Percentiles rank a stretch among this genome's conserved stretches.
Evolutionary conservation across 768 basidiomycete species (phyloP).

Genomic region (Rhodotorula diobovata): DNA sequence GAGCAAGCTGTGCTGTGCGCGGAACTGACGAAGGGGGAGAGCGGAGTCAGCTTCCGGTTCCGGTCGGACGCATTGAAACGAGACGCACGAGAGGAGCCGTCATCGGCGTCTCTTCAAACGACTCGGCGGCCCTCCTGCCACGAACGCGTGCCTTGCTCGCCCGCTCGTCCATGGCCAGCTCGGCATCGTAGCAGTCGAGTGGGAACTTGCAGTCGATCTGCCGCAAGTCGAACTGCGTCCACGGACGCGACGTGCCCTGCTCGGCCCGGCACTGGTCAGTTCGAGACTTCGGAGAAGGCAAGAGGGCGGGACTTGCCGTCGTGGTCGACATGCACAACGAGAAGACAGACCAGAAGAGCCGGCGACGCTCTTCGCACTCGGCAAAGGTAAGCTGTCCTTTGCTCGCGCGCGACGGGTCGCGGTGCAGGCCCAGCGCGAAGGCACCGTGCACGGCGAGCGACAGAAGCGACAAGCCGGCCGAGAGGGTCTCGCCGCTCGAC

Average conservation of each 20-base stretch:
- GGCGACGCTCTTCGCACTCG: slow-evolving; percentile 27
- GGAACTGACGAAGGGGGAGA: neutral
- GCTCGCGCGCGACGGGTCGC: slow-evolving; percentile 21
- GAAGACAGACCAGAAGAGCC: slow-evolving; percentile 30
- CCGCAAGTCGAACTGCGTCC: slow-evolving; percentile 27
- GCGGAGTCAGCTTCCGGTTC: neutral
- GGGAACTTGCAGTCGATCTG: slow-evolving; percentile 31
- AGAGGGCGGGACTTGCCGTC: neutral
- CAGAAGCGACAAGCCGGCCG: slow-evolving; percentile 19
- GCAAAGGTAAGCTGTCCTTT: neutral
- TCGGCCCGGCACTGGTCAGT: neutral
- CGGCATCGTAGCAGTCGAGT: slow-evolving; percentile 31
- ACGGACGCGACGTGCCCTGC: slow-evolving; percentile 22
- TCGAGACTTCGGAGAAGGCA: too few relatives aligned
- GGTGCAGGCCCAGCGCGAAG: slow-evolving; percentile 24
- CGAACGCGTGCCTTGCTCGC: slow-evolving; percentile 15
- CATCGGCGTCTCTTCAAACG: slow-evolving; percentile 29
- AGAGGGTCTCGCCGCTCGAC: slow-evolving; percentile 1
- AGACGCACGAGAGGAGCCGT: neutral
- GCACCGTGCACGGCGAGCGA: slow-evolving; percentile 20
- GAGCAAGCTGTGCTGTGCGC: slow-evolving; percentile 8
- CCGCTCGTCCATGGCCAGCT: slow-evolving; percentile 28
- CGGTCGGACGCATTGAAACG: too few relatives aligned
- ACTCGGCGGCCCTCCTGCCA: neutral
- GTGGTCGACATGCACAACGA: slow-evolving; percentile 18